Evolutionary conservation across 2,329 filamentous ascomycete genomes (phyloP).

Genomic region (Colletotrichum sansevieriae): DNA sequence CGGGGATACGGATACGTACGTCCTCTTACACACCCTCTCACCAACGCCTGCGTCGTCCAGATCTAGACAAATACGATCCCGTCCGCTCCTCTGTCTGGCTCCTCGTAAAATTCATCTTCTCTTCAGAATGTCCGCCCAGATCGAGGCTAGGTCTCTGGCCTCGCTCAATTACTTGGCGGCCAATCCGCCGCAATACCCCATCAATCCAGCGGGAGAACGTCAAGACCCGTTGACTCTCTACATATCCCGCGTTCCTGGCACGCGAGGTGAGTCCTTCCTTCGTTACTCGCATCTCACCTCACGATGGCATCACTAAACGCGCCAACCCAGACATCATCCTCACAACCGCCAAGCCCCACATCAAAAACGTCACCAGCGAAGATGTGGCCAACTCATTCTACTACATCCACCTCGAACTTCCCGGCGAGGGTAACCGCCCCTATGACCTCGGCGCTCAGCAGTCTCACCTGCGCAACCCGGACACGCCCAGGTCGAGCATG

Average conservation of each 20-base stretch:
- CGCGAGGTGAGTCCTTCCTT: constrained; percentile 71
- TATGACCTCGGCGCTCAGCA: constrained; percentile 46
- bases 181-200: constrained; percentile 88
- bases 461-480: constrained; percentile 45
- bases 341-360: constrained; percentile 88
- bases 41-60: constrained; percentile 1
- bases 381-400: constrained; percentile 92
- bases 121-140: constrained; percentile 52
- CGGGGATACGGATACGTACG: not conserved
- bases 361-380: constrained; percentile 88
- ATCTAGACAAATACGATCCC: constrained; percentile 11
- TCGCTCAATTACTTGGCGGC: constrained; percentile 83
- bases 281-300: constrained; percentile 17
- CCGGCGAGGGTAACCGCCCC: constrained; percentile 59
- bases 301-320: constrained; percentile 45
- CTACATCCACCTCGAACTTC: constrained; percentile 84
- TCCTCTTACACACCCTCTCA: not conserved
- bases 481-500: constrained; percentile 57
- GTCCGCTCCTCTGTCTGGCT: not conserved
- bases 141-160: constrained; percentile 88
- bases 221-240: constrained; percentile 85
- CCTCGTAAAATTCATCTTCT: not conserved
- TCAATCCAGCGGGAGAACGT: constrained; percentile 77
- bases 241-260: constrained; percentile 93
- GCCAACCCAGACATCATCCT: constrained; percentile 82